Base-by-base conservation (phyloP, 1,284 basidiomycete species). In the Athelia sp. region DNA sequence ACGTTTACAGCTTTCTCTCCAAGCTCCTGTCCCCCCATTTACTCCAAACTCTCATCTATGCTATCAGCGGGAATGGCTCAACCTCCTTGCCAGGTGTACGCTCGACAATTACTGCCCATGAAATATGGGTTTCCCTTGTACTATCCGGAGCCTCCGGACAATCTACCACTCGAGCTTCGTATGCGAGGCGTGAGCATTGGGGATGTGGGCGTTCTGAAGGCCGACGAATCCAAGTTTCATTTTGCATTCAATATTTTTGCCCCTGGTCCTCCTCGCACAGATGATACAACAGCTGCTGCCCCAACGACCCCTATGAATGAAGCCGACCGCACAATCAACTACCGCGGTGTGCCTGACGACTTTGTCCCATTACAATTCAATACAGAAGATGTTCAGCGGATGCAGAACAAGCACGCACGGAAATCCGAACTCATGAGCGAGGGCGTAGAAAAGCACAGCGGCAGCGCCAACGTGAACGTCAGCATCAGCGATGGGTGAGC, bases 171-270 rank as follows among this genome's bases (percentile, higher is more conserved):
- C 19, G 54, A 56, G 36, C 59, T 60, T 46, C 57, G 55, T 35
- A 52, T 50, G 1, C 50, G 57, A 36, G 67, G 67, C 0, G 52
- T 67, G 18, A 53, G 48, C 15, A 61, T 66, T 13, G 61, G 65
- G 4, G 61, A 67, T 49, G 63, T 69, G 21, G 61, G 61, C 2
- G 58, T 66, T 29, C 50, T 60, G 15, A 61, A 59, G 6, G 55
- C 51, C n/a, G 54, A 61, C 45, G 67, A 67, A 17, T 52, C 50
- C 15, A n/a, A n/a, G n/a, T 70, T 70, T 24, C 58, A 64, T 44
- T 60, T 64, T 23, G 58, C 71, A 14, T 69, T 70, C 58, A 70
- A 68, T 48, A 56, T 71, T 13, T 62, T 58, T 34, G 45, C 60
- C 2, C 51, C 62, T 11, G 52, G n/a, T n/a, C n/a, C n/a, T n/a